These are phyloP conservation scores for Fusarium avenaceum DNA, from an alignment of 2,329 filamentous ascomycete species.

Conservation along the genomic window DNA sequence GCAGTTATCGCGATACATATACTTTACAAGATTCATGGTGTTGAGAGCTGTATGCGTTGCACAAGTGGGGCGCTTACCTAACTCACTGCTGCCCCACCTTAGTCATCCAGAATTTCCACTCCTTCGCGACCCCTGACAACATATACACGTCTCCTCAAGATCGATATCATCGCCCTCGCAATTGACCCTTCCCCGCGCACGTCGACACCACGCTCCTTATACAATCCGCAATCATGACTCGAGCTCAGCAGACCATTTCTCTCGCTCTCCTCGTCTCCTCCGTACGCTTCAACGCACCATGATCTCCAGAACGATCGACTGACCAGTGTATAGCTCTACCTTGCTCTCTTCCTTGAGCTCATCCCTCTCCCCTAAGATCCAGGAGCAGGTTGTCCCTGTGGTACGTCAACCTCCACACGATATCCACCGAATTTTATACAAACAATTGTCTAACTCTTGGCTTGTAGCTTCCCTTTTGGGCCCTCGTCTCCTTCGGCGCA, in stretches of 20 bases:
- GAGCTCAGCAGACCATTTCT: conserved; percentile 92
- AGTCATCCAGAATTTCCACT: conserved; percentile 33
- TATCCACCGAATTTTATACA: not conserved
- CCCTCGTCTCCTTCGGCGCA: conserved; percentile 88
- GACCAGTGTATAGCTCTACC: conserved; percentile 77
- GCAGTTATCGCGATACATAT: fast-evolving
- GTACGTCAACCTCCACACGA: conserved; percentile 66
- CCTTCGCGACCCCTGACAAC: conserved; percentile 48
- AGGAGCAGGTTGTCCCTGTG: conserved; percentile 88
- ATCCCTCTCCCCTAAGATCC: conserved; percentile 83
- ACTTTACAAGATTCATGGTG: not conserved
- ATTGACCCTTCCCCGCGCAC: conserved; percentile 6
- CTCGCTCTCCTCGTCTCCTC: conserved; percentile 89
- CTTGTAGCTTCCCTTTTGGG: conserved; percentile 89
- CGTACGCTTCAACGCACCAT: conserved; percentile 64
- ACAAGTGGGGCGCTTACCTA: conserved; percentile 20
- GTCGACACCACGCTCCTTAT: conserved; percentile 20
- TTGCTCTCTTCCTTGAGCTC: conserved; percentile 85
- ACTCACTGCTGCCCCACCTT: conserved; percentile 3
- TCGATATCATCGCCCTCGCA: conserved; percentile 31
- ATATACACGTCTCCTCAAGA: conserved; percentile 50
- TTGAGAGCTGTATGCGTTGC: not conserved
- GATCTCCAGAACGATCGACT: conserved; percentile 34
- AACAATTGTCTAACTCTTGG: not conserved
- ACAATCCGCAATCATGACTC: conserved; percentile 78